phyloP scores from a whole-genome alignment of 2,329 filamentous ascomycete species.

The Sphaceloma murrayae region DNA sequence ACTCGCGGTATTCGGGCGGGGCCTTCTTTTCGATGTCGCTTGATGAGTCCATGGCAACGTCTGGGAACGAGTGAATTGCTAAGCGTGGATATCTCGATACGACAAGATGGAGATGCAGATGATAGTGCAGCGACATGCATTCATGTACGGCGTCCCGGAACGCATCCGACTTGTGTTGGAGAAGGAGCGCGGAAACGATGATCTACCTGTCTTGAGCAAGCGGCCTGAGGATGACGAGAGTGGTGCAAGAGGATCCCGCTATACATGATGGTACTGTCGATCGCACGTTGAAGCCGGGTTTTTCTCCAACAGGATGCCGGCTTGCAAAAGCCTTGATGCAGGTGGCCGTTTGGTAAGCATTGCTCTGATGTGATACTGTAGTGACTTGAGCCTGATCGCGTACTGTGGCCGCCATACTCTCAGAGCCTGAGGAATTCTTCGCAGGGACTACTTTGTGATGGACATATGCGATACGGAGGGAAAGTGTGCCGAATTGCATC shows the following conservation, averaged over 20 bases:
- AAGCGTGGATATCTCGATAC: neutral
- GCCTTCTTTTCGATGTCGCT: constrained; percentile 14
- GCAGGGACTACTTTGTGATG: too few relatives aligned
- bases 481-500: too few relatives aligned
- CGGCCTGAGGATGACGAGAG: constrained; percentile 8
- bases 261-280: constrained; percentile 8
- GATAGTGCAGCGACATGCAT: too few relatives aligned
- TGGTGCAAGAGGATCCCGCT: constrained; percentile 8
- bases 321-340: neutral
- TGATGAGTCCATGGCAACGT: constrained; percentile 1
- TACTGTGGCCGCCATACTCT: too few relatives aligned
- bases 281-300: neutral
- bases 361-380: too few relatives aligned
- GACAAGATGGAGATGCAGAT: neutral
- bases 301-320: constrained; percentile 1
- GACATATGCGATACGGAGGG: too few relatives aligned
- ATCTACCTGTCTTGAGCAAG: neutral
- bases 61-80: too few relatives aligned
- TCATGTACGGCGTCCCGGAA: neutral
- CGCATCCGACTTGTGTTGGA: neutral
- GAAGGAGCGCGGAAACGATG: neutral
- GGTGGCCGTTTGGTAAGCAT: too few relatives aligned
- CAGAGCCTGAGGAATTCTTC: too few relatives aligned
- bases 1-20: constrained; percentile 6
- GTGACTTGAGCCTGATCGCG: too few relatives aligned